These are phyloP conservation scores for Elsinoe arachidis DNA, from an alignment of 2,329 filamentous ascomycete species.

Conservation along the genomic window DNA sequence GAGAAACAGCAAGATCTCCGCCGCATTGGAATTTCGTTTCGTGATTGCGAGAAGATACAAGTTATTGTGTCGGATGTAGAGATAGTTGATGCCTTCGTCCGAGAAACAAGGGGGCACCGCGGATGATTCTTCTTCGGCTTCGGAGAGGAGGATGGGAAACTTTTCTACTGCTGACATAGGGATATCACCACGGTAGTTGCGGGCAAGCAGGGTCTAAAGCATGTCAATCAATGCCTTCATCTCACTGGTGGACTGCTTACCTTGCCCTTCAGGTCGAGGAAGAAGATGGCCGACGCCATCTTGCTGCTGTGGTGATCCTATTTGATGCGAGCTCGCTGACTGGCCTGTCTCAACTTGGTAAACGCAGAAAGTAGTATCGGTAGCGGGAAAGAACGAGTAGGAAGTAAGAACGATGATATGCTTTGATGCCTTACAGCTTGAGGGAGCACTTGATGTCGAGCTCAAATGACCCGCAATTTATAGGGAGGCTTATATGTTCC, in stretches of 20 bases:
- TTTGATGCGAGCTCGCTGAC: background rate
- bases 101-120: constrained; percentile 97
- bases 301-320: background rate
- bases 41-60: constrained; percentile 95
- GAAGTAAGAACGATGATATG: no score
- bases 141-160: constrained; percentile 89
- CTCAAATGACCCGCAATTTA: background rate
- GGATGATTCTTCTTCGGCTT: constrained; percentile 98
- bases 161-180: constrained; percentile 99
- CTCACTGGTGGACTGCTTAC: constrained; percentile 39
- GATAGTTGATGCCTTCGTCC: constrained; percentile 97
- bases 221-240: constrained; percentile 9
- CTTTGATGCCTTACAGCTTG: no score
- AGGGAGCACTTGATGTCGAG: background rate
- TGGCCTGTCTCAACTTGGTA: no score
- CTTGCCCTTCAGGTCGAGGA: constrained; percentile 99
- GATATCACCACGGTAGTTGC: constrained; percentile 97
- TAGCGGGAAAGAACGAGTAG: no score
- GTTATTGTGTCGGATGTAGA: constrained; percentile 99
- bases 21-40: constrained; percentile 97
- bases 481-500: no score
- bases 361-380: no score
- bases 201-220: constrained; percentile 81
- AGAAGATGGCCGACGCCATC: constrained; percentile 98
- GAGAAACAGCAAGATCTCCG: constrained; percentile 94